A percentile compares a stretch with the other conserved stretches of the same genome.
Conservation (phyloP, 371 early-diverging fungal genomes). For the Mortierella sp. region DNA sequence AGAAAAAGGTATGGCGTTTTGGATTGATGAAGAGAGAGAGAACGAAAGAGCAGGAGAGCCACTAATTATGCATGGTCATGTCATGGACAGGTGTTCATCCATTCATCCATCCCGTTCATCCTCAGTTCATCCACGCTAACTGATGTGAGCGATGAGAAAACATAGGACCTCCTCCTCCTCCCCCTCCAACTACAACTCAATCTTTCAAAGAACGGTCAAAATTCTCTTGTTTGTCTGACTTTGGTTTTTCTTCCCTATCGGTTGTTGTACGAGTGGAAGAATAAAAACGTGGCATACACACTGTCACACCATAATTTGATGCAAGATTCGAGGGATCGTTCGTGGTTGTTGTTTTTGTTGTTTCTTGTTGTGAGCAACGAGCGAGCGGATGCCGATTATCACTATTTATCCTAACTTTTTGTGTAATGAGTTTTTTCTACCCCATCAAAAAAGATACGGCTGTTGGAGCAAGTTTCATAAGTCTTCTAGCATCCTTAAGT, state of each 20-base stretch:
- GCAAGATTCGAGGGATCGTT: neutral
- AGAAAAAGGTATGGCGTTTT: neutral
- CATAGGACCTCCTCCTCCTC: neutral
- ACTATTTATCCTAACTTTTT: neutral
- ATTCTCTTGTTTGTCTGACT: neutral
- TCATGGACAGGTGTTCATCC: constrained; percentile 2
- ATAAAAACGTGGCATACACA: constrained; percentile 2
- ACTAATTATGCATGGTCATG: constrained; percentile 12
- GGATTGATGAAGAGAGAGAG: neutral
- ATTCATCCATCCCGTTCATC: neutral
- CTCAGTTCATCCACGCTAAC: neutral
- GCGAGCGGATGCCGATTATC: neutral
- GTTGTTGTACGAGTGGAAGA: neutral
- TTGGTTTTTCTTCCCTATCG: neutral
- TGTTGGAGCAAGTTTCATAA: neutral
- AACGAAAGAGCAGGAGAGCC: neutral
- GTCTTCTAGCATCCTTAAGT: neutral
- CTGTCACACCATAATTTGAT: neutral
- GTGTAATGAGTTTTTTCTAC: neutral
- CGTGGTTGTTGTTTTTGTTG: neutral
- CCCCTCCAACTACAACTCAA: neutral
- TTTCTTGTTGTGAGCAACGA: neutral
- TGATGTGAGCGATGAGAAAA: neutral
- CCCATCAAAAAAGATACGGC: neutral
- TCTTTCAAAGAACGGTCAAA: neutral